Evolutionary conservation across 1,139 yeast genomes (phyloP), one percentile per base, ranked within the genome.

Genomic region (Pichia kudriavzevii): DNA sequence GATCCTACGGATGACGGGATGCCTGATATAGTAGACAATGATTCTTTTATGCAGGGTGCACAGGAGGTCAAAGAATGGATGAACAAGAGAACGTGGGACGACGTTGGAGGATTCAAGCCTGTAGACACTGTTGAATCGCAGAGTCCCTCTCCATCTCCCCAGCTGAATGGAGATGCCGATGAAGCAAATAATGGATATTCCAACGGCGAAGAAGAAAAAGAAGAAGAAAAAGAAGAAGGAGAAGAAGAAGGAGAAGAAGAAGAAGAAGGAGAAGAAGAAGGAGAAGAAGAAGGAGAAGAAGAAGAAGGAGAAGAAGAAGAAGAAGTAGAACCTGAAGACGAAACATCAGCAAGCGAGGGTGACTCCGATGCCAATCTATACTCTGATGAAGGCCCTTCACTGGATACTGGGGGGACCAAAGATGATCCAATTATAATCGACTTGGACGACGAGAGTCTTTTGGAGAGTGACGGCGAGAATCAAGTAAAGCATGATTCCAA

Each of bases 371-470:
- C 11, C 7, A 18, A 22, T 15, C 20, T 5, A 7, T 22, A 12
- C 15, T 14, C 12, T 11, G 6, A 16, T 16, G 19, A 26, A 5
- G 28, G 28, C 7, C 23, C 25, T 23, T n/a, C 27, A 12, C 22
- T 5, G 11, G 27, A 24, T 10, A 23, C n/a, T 7, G 22, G 15
- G 21, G 53, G 52, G 3, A 45, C 50, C 4, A 35, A 39, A 12
- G 47, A 48, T 8, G 51, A 51, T 30, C 56, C 56, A 3, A 52
- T 53, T 7, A 38, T 50, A 2, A 32, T 51, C 7, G 40, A 34
- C 20, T 11, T 36, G 10, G 39, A 31, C 4, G 39, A 28, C 17
- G n/a, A n/a, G n/a, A 28, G 26, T 16, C 13, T 26, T 10, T 16
- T 15, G 22, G 24, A 18, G 19, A 19, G 46, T 4, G 11, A 12